Evolutionary conservation across 495 filamentous ascomycete genomes (phyloP).

Genomic region (Aspergillus incahuasiensis): DNA sequence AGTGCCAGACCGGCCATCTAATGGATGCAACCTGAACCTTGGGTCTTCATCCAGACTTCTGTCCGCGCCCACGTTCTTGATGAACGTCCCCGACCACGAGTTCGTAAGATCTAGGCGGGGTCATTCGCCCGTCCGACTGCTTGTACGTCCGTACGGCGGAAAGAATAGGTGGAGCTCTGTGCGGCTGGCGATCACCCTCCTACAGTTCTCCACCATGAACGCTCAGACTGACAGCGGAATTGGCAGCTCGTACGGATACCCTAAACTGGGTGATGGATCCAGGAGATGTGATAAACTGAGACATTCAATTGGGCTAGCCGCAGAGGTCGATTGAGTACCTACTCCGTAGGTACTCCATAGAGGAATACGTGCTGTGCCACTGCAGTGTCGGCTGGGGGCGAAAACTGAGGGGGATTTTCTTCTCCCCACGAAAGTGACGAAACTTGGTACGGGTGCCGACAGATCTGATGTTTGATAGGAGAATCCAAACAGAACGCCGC

Average conservation of each 20-base stretch:
- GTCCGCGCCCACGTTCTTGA: neutral
- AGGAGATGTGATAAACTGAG: neutral
- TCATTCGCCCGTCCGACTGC: neutral
- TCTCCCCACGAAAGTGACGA: neutral
- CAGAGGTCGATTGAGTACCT: no score
- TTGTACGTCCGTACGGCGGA: neutral
- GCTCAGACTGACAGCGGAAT: neutral
- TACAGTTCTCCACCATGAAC: slow-evolving; percentile 2
- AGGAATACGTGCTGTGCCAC: neutral
- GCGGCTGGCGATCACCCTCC: slow-evolving; percentile 7
- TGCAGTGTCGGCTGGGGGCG: neutral
- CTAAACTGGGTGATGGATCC: neutral
- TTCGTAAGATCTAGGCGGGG: neutral
- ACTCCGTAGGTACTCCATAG: no score
- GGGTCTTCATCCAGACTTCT: neutral
- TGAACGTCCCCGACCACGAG: neutral
- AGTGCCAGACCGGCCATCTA: neutral
- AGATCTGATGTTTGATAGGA: slow-evolving; percentile 9
- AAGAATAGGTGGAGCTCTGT: neutral
- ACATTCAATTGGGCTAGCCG: no score
- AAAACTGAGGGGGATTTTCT: neutral
- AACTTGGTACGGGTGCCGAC: slow-evolving; percentile 8
- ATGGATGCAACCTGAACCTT: neutral
- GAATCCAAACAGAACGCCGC: neutral
- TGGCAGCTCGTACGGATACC: neutral